Evolutionary conservation across 768 basidiomycete genomes (phyloP).

Genomic region (Tephrocybe sp.): DNA sequence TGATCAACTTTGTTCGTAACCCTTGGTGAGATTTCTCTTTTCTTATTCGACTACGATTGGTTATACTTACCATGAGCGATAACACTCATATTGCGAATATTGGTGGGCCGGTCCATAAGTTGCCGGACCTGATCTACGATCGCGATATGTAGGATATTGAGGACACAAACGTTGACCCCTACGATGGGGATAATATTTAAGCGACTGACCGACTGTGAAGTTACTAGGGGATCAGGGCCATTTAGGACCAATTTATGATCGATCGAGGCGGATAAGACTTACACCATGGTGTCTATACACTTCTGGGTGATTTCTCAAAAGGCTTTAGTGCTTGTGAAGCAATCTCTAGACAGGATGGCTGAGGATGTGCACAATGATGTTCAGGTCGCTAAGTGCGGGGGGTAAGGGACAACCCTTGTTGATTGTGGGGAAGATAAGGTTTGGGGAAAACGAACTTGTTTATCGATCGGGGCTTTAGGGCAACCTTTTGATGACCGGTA

Average conservation of each 20-base stretch:
- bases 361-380: slow-evolving; percentile 30
- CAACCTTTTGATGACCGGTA: slow-evolving; percentile 20
- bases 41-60: slow-evolving; percentile 2
- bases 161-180: slow-evolving; percentile 1
- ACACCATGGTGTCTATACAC: slow-evolving; percentile 78
- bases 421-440: slow-evolving; percentile 37
- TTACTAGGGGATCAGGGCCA: slow-evolving; percentile 53
- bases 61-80: slow-evolving; percentile 80
- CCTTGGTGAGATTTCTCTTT: slow-evolving; percentile 8
- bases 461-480: slow-evolving; percentile 42
- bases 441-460: slow-evolving; percentile 24
- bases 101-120: slow-evolving; percentile 89
- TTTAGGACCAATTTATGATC: slow-evolving; percentile 27
- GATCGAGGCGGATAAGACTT: slow-evolving; percentile 36
- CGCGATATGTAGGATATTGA: slow-evolving; percentile 4
- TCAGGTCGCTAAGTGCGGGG: slow-evolving; percentile 18
- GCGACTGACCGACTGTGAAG: slow-evolving; percentile 79
- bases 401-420: slow-evolving; percentile 30
- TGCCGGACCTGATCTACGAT: slow-evolving; percentile 76
- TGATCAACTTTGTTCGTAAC: slow-evolving; percentile 77
- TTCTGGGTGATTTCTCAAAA: slow-evolving; percentile 26
- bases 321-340: slow-evolving; percentile 17
- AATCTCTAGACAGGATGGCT: slow-evolving; percentile 22
- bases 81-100: slow-evolving; percentile 95
- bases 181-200: slow-evolving; percentile 5